Evolutionary conservation across 176 grass and related monocot genomes (phyloP).

Genomic region (Chloris gayana): DNA sequence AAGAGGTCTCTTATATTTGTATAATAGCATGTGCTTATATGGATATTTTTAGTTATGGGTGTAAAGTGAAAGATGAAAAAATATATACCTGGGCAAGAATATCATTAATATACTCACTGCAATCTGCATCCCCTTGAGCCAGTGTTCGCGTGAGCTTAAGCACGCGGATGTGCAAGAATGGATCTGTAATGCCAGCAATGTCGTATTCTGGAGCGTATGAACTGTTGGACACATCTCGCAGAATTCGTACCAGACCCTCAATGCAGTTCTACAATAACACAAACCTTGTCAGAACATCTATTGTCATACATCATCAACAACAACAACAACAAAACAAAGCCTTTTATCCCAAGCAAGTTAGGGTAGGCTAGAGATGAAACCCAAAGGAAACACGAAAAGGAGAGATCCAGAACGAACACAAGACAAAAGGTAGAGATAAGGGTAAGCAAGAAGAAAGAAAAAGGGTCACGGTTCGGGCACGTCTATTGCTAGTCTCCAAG

Average conservation of each 20-base stretch:
- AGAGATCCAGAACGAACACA: too few relatives aligned
- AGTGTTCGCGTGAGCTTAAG: constrained; percentile 83
- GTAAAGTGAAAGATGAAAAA: constrained; percentile 42
- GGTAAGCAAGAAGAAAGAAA: too few relatives aligned
- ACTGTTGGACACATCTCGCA: constrained; percentile 95
- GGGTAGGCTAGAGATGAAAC: too few relatives aligned
- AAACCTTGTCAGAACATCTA: constrained; percentile 32
- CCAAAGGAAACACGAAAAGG: too few relatives aligned
- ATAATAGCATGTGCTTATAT: constrained; percentile 21
- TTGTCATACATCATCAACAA: too few relatives aligned
- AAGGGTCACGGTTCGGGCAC: too few relatives aligned
- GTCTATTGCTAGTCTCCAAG: too few relatives aligned
- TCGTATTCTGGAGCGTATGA: constrained; percentile 98
- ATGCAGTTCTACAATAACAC: constrained; percentile 71
- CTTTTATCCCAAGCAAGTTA: too few relatives aligned
- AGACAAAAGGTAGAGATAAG: too few relatives aligned
- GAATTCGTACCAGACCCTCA: constrained; percentile 85
- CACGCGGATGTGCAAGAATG: constrained; percentile 93
- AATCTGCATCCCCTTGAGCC: constrained; percentile 81
- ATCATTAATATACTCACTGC: constrained; percentile 95
- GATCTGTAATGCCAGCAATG: constrained; percentile 92
- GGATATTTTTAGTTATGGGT: not conserved
- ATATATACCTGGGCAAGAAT: constrained; percentile 92
- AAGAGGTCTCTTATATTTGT: constrained; percentile 9
- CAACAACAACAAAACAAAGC: too few relatives aligned